Evolutionary conservation across 768 basidiomycete genomes (phyloP).

Genomic region (Calvatia gigantea): DNA sequence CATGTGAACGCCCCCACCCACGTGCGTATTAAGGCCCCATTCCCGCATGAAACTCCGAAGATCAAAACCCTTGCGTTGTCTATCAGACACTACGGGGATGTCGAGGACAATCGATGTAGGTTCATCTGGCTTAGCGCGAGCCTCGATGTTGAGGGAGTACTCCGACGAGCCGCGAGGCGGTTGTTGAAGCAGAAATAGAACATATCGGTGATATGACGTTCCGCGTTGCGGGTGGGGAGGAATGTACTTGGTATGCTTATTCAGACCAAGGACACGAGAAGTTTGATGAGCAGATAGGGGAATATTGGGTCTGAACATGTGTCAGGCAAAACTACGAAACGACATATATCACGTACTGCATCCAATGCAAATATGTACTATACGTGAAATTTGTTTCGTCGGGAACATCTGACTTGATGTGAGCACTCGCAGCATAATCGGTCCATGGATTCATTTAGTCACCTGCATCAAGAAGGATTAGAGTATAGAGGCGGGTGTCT

Average conservation of each 20-base stretch:
- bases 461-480: constrained; percentile 90
- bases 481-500: constrained; percentile 78
- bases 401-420: constrained; percentile 66
- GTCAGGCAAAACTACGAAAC: constrained; percentile 10
- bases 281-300: constrained; percentile 60
- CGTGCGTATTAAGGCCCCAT: constrained; percentile 48
- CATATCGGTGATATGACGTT: constrained; percentile 89
- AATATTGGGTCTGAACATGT: constrained; percentile 67
- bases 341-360: constrained; percentile 52
- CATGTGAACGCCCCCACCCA: constrained; percentile 78
- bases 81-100: constrained; percentile 42
- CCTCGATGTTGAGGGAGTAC: constrained; percentile 32
- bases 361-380: constrained; percentile 79
- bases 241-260: constrained; percentile 70
- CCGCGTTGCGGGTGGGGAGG: constrained; percentile 92
- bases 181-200: constrained; percentile 72
- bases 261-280: constrained; percentile 36
- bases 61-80: constrained; percentile 58
- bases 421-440: background rate
- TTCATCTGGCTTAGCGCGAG: constrained; percentile 26
- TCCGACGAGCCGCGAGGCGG: constrained; percentile 31
- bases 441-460: constrained; percentile 14
- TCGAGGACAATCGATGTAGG: constrained; percentile 35
- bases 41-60: constrained; percentile 57
- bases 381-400: constrained; percentile 61